Conservation (phyloP, 306 rosid species). For the Corylus heterophylla region DNA sequence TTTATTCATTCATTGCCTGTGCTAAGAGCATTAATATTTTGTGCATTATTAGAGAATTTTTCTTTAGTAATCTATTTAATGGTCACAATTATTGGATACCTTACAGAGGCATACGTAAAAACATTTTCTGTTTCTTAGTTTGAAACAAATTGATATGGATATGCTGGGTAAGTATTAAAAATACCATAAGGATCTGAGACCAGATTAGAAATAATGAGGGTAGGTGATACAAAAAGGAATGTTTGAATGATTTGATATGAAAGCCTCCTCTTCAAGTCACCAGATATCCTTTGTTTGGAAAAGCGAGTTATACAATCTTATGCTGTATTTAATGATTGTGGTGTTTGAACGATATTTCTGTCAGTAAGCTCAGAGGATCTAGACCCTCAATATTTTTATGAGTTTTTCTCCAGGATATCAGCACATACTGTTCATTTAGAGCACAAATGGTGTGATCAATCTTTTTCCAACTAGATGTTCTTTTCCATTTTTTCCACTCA, state of each 20-base stretch:
- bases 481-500: background rate
- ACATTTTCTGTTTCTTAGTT: background rate
- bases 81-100: background rate
- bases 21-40: background rate
- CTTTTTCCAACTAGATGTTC: background rate
- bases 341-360: background rate
- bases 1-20: slow-evolving; percentile 10
- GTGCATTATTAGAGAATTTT: background rate
- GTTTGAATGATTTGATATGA: background rate
- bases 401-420: background rate
- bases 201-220: slow-evolving; percentile 7
- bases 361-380: background rate
- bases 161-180: background rate
- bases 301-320: background rate
- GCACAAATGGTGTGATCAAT: no score
- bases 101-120: background rate
- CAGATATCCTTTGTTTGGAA: background rate
- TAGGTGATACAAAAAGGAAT: slow-evolving; percentile 1
- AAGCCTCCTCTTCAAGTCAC: background rate
- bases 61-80: background rate
- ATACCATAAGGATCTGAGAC: slow-evolving; percentile 1
- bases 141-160: background rate
- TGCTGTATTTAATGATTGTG: background rate
- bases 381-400: background rate
- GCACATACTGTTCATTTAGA: background rate